Percentiles rank a stretch among this genome's conserved stretches.
phyloP scores from a whole-genome alignment of 2,329 filamentous ascomycete genomes.

The Bisporella sp. region DNA sequence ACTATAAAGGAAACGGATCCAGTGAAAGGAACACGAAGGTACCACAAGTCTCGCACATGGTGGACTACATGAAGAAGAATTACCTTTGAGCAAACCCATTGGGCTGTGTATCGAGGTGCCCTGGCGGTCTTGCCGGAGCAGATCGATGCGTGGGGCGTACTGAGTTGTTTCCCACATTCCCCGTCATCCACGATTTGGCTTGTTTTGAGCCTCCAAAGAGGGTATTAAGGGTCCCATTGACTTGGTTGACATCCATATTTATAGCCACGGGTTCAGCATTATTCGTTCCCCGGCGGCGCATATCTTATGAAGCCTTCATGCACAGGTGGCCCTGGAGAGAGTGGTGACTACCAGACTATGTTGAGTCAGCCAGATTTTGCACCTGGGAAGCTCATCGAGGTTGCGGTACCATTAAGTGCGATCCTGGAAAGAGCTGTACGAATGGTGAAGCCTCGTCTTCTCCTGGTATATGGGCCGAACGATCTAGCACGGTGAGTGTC shows the following conservation, averaged over 20 bases:
- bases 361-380: not conserved
- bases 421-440: no score
- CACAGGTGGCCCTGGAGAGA: not conserved
- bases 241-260: constrained; percentile 25
- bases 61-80: no score
- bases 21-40: no score
- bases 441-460: no score
- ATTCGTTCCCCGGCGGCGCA: constrained; percentile 16
- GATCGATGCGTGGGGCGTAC: constrained; percentile 25
- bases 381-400: no score
- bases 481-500: no score
- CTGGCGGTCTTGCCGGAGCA: constrained; percentile 12
- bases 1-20: no score
- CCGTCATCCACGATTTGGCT: constrained; percentile 28
- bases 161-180: constrained; percentile 10
- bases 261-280: no score
- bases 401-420: no score
- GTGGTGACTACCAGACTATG: constrained; percentile 8
- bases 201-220: constrained; percentile 25
- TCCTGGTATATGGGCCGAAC: no score
- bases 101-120: not conserved
- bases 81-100: no score
- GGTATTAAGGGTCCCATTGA: constrained; percentile 28
- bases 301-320: constrained; percentile 10
- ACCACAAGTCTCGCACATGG: no score